These are phyloP conservation scores for Orbilia blumenaviensis DNA, from an alignment of 2,329 filamentous ascomycete genomes.

Conservation along the genomic window DNA sequence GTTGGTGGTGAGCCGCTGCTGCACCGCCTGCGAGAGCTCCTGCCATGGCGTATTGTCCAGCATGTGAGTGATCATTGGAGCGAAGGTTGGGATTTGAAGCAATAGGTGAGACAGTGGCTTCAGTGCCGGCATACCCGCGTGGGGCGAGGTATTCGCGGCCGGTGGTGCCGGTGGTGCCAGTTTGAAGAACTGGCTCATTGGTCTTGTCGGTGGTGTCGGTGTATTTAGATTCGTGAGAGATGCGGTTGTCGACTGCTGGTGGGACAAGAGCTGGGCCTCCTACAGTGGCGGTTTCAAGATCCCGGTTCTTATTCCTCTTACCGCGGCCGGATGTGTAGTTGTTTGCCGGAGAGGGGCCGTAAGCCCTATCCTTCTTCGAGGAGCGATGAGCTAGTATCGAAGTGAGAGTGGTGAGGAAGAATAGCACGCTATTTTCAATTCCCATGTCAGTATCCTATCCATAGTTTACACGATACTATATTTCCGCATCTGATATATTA, in stretches of 20 bases:
- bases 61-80: slow-evolving; percentile 36
- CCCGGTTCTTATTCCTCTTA: slow-evolving; percentile 23
- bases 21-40: slow-evolving; percentile 40
- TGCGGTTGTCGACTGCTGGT: slow-evolving; percentile 29
- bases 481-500: no score
- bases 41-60: slow-evolving; percentile 46
- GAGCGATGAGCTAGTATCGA: slow-evolving; percentile 43
- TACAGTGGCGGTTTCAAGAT: slow-evolving; percentile 33
- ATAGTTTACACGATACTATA: no score
- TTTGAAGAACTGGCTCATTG: slow-evolving; percentile 31
- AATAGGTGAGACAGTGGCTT: slow-evolving; percentile 27
- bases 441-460: slow-evolving; percentile 29
- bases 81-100: slow-evolving; percentile 16
- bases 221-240: slow-evolving; percentile 49
- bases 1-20: slow-evolving; percentile 44
- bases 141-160: slow-evolving; percentile 51
- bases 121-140: slow-evolving; percentile 24
- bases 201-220: slow-evolving; percentile 46
- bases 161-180: background rate
- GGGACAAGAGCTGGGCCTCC: slow-evolving; percentile 33
- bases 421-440: slow-evolving; percentile 32
- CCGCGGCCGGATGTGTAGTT: slow-evolving; percentile 50
- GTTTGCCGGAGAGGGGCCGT: slow-evolving; percentile 54
- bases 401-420: slow-evolving; percentile 43
- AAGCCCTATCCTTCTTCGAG: slow-evolving; percentile 52